Base-by-base conservation (phyloP, 306 rosid species). In the Corylus heterophylla region DNA sequence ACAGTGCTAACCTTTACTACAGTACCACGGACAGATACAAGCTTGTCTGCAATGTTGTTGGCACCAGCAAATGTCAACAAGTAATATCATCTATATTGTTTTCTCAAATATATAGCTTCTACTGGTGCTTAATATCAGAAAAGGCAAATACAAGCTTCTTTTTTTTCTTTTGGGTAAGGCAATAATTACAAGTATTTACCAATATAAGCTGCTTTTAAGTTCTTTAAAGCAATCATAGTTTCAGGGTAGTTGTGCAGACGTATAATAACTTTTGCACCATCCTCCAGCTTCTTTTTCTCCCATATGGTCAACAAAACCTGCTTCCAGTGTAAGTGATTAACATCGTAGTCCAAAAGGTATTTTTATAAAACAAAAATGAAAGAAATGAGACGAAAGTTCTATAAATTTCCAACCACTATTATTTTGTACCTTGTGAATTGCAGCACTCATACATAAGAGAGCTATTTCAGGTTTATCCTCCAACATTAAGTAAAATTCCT, bases 21-120 rank as follows among this genome's bases (percentile, higher is more conserved):
- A 20, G 96, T 92, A 12, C 98, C 98, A 48, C 97, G 98, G 79
- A 95, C 96, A 20, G 98, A 95, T 76, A 87, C 98, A 69, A 92
- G 93, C 83, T 90, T 95, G 79, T 90, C 98, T 95, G 92, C 71
- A 62, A 82, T 47, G 35, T 31, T 31, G 35, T 31, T 31, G 35
- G 35, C 35, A 31, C 35, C 35, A 31, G 2, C 35, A 31, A 31
- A 31, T 31, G 48, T 71, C 81, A 80, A 59, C 67, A 58, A 79
- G 25, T 63, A 70, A 42, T 68, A 78, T 58, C 71, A 79, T 73
- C 74, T 58, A 73, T 51, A 54, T 70, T 70, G 16, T 51, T 54
- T 67, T 74, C 64, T n/a, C 63, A 69, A 52, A 74, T 10, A 54
- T 44, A 37, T 69, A 78, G 51, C 71, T 22, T 31, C 64, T 35